Percentiles rank a stretch among this genome's conserved stretches.
phyloP scores from a whole-genome alignment of 495 filamentous ascomycete species.

The Stereocaulon alpinum region DNA sequence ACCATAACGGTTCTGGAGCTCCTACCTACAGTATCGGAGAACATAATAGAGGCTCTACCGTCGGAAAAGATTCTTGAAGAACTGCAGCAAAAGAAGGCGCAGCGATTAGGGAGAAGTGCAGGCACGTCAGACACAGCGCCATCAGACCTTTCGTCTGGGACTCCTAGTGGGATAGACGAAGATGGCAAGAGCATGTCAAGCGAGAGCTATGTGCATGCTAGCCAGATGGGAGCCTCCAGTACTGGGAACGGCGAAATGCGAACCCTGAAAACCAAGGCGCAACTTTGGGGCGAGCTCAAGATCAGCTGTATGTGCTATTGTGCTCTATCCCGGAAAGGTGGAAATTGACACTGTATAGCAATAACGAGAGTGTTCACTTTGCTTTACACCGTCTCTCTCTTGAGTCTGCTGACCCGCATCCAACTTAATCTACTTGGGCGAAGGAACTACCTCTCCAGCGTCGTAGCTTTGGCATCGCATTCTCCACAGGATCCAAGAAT shows the following conservation, averaged over 20 bases:
- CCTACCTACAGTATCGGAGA: conserved; percentile 78
- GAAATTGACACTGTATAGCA: conserved; percentile 39
- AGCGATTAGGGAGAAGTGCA: conserved; percentile 52
- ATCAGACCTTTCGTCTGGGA: conserved; percentile 55
- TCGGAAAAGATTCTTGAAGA: conserved; percentile 85
- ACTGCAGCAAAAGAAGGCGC: conserved; percentile 86
- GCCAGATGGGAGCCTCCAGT: conserved; percentile 52
- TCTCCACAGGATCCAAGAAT: conserved; percentile 53
- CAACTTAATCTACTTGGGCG: conserved; percentile 96
- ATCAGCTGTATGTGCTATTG: conserved; percentile 61
- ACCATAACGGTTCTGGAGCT: conserved; percentile 96
- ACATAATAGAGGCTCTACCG: conserved; percentile 77
- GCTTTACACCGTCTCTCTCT: conserved; percentile 78
- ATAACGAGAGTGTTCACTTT: conserved; percentile 85
- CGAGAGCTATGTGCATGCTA: conserved; percentile 69
- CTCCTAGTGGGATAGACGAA: conserved; percentile 74
- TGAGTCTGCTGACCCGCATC: conserved; percentile 86
- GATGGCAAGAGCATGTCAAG: conserved; percentile 69
- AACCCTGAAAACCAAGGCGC: conserved; percentile 70
- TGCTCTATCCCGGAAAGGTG: neutral
- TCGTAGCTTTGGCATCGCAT: conserved; percentile 73
- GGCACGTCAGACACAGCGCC: conserved; percentile 38
- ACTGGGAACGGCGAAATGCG: conserved; percentile 32
- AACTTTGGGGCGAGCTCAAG: conserved; percentile 96
- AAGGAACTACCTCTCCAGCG: conserved; percentile 86